Percentiles rank a stretch among this genome's conserved stretches.
phyloP scores from a whole-genome alignment of 345 rosid species.

The Citrus reticulata region DNA sequence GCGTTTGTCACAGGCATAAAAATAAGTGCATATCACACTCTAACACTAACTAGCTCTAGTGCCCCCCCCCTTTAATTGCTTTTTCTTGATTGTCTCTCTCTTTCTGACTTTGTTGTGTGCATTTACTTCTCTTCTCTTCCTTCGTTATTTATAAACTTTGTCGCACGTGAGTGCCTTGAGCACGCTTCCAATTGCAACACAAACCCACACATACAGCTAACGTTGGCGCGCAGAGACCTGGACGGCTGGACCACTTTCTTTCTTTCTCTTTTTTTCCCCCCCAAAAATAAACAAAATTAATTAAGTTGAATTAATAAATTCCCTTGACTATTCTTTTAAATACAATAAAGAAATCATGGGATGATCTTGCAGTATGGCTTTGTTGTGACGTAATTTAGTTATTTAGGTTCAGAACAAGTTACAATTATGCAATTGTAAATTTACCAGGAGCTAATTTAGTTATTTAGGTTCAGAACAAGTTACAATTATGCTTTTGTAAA shows the following conservation, averaged over 20 bases:
- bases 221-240: constrained; percentile 60
- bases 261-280: too few species aligned
- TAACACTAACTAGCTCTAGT: neutral
- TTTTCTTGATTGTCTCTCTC: constrained; percentile 15
- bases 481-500: neutral
- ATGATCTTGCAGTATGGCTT: too few species aligned
- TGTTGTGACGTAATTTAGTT: too few species aligned
- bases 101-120: too few species aligned
- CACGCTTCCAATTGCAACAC: constrained; percentile 37
- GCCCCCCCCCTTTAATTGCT: neutral
- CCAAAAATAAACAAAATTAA: too few species aligned
- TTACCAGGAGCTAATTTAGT: neutral
- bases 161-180: constrained; percentile 57
- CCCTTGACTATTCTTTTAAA: too few species aligned
- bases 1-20: neutral
- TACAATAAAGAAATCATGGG: too few species aligned
- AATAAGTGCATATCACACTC: neutral
- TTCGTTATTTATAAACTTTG: constrained; percentile 40
- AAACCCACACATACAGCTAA: constrained; percentile 33
- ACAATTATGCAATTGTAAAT: neutral
- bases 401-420: neutral
- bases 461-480: too few species aligned
- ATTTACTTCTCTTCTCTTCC: constrained; percentile 10
- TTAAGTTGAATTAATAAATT: too few species aligned
- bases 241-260: constrained; percentile 22